phyloP scores from a whole-genome alignment of 164 flowering plant genomes.

The Magnolia sinica region DNA sequence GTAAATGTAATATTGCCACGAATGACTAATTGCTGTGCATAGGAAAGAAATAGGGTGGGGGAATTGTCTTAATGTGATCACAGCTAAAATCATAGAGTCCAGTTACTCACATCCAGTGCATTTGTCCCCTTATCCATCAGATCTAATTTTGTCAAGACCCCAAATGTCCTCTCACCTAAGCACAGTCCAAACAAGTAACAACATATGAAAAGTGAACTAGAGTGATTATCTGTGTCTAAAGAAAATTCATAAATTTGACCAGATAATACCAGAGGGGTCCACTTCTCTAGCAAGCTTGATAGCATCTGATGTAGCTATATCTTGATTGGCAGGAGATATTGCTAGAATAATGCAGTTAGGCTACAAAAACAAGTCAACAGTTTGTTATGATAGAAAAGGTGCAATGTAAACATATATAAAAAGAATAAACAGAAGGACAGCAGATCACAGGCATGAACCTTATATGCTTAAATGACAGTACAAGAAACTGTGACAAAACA shows the following conservation, averaged over 20 bases:
- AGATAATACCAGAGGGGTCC: conserved; percentile 51
- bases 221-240: neutral
- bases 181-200: neutral
- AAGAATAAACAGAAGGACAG: neutral
- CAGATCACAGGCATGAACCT: neutral
- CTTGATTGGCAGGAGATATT: conserved; percentile 74
- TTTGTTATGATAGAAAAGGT: neutral
- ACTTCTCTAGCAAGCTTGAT: conserved; percentile 74
- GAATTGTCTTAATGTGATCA: neutral
- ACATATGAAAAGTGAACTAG: neutral
- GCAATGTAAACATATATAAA: neutral
- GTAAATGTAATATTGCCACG: too few species aligned
- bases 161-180: conserved; percentile 70
- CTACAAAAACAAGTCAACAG: conserved; percentile 27
- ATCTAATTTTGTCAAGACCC: conserved; percentile 69
- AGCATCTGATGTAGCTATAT: conserved; percentile 74
- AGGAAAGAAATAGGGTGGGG: too few species aligned
- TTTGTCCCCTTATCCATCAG: conserved; percentile 76
- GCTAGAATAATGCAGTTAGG: conserved; percentile 70
- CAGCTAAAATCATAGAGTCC: neutral
- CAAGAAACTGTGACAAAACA: too few species aligned
- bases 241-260: neutral
- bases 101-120: conserved; percentile 61
- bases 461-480: neutral
- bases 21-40: too few species aligned